Evolutionary conservation across 1,284 basidiomycete species (phyloP), one percentile per base, ranked within the genome.

Genomic region (Kalmanozyma brasiliensis): DNA sequence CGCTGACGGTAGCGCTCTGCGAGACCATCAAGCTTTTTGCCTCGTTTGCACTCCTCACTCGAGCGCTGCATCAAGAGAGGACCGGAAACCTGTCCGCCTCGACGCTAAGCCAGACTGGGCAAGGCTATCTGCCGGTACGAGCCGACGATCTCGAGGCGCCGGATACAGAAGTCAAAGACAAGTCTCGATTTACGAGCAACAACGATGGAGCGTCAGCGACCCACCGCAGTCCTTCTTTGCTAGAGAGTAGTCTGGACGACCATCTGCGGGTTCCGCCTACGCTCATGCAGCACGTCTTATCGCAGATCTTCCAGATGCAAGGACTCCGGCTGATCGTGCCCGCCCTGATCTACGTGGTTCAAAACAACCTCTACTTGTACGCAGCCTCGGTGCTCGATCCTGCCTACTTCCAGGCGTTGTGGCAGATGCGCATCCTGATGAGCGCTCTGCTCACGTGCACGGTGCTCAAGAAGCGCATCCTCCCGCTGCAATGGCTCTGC

Each of bases 281-380:
- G n/a, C 42, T 61, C 1, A 38, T 22, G 11, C 36, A 48, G 17
- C 49, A 60, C 23, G 26, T 61, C 1, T 16, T 33, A 1, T 49
- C 46, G 7, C 59, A 62, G 16, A 20, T 62, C 23, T 62, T 62
- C 20, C 22, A 30, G n/a, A 19, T 26, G 10, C 51, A 55, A 30
- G 59, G 59, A 2, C 22, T 55, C 14, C 20, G 59, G 16, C 34
- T 69, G 16, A 30, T 51, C 16, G 36, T 60, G 2, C 66, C 66
- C 1, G 66, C 66, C 1, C n/a, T 57, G 6, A 41, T 69, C 41
- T 69, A 69, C 24, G 66, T 69, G 8, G 46, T 51, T 1, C 66
- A 69, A 29, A 69, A 62, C 41, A 64, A 64, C 22, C 61, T 67
- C 19, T 62, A 49, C 23, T 33, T 62, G 10, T 46, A 43, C 20